Conservation (phyloP, 169 alveolate genomes). For the Theileria sp. region DNA sequence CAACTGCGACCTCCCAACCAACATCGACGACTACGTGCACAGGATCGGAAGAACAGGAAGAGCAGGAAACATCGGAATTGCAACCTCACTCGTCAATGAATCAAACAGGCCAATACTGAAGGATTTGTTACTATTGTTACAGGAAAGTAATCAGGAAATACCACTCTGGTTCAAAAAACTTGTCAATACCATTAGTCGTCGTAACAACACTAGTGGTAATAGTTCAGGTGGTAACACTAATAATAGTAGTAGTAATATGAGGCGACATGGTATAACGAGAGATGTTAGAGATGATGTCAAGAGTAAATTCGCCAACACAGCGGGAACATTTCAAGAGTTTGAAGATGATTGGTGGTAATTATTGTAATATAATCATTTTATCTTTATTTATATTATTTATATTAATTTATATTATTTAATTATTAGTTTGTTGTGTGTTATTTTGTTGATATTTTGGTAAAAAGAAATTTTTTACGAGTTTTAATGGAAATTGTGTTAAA, state of each 20-base stretch:
- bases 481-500: too few species aligned
- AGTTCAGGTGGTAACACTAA: neutral
- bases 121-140: slow-evolving; percentile 78
- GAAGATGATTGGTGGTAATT: slow-evolving; percentile 67
- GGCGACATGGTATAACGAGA: slow-evolving; percentile 3
- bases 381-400: too few species aligned
- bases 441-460: too few species aligned
- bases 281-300: slow-evolving; percentile 50
- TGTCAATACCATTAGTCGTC: slow-evolving; percentile 34
- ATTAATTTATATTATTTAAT: too few species aligned
- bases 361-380: too few species aligned
- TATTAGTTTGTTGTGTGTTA: too few species aligned
- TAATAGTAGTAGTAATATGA: too few species aligned
- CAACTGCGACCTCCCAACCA: slow-evolving; percentile 93
- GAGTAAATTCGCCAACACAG: too few species aligned
- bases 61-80: slow-evolving; percentile 97
- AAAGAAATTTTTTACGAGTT: too few species aligned
- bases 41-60: slow-evolving; percentile 97
- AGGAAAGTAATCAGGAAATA: slow-evolving; percentile 74
- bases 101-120: slow-evolving; percentile 83
- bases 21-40: slow-evolving; percentile 93
- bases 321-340: slow-evolving; percentile 44
- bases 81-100: slow-evolving; percentile 92
- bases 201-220: neutral
- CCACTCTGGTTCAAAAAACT: slow-evolving; percentile 76